phyloP scores from a whole-genome alignment of 495 filamentous ascomycete genomes.

The Entonaema liquescens region DNA sequence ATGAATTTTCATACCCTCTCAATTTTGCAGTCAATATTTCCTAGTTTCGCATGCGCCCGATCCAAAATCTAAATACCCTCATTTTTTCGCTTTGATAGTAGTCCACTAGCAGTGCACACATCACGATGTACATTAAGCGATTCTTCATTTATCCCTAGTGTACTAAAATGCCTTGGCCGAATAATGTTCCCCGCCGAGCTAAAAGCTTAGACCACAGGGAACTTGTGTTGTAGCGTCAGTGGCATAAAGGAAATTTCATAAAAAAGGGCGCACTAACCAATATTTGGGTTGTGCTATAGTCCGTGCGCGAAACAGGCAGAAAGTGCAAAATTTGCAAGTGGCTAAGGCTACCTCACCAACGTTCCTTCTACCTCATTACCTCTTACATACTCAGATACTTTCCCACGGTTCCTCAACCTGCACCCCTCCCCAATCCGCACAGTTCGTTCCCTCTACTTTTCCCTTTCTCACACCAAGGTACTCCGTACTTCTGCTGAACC shows the following conservation, averaged over 20 bases:
- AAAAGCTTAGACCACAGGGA: constrained; percentile 7
- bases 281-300: constrained; percentile 17
- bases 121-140: background rate
- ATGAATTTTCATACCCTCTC: background rate
- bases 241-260: constrained; percentile 17
- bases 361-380: constrained; percentile 30
- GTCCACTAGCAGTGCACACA: background rate
- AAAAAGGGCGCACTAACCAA: constrained; percentile 15
- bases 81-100: background rate
- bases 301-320: constrained; percentile 22
- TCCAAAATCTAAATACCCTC: constrained; percentile 11
- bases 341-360: constrained; percentile 34
- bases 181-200: constrained; percentile 7
- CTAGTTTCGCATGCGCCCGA: constrained; percentile 5
- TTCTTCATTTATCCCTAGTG: background rate
- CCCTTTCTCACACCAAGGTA: constrained; percentile 31
- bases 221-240: background rate
- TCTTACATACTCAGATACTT: constrained; percentile 7
- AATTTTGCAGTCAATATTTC: background rate
- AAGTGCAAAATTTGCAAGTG: constrained; percentile 25
- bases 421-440: constrained; percentile 37
- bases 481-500: constrained; percentile 33
- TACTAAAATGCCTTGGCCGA: background rate
- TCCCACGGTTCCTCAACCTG: constrained; percentile 27
- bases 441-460: constrained; percentile 43